Base-by-base conservation (phyloP, 495 filamentous ascomycete species). In the Aspergillus wentii region DNA sequence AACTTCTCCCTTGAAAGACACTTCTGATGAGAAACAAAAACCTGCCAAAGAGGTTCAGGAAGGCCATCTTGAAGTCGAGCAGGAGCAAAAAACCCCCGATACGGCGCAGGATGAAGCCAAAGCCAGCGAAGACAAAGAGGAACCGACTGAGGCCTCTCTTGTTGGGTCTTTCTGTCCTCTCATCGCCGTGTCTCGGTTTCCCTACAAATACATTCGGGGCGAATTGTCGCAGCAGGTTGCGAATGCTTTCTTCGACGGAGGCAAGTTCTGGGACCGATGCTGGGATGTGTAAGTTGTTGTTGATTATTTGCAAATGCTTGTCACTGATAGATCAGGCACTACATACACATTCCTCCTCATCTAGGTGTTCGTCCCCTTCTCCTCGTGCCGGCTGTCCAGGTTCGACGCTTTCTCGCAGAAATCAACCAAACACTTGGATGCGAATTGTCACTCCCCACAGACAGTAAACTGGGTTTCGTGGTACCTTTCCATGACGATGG, bases 261-360 rank as follows among this genome's bases (percentile, higher is more conserved):
- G 68, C 8, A 74, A 78, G 19, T 71, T 84, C 44, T 78, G 79
- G 45, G 46, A 71, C 2, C 68, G 76, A 2, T 41, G 59, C 25
- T 94, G 86, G 88, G 81, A 88, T 41, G 44, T 92, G 86, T 94
- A 66, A 75, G 82, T 76, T 8, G 17, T 26, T 30, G 1, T 29
- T 26, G 4, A 18, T 16, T 1, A 21, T 13, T 26, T 25, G 15
- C 19, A 14, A 30, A 17, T 33, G 22, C 26, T 27, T 17, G 23
- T 11, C 11, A 26, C 20, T 35, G 32, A 17, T 17, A 40, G 14
- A 8, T 31, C 30, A 90, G 86, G 27, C 88, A 83, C 61, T 88
- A 83, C 48, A 56, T 88, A 30, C 64, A 76, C 41, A 64, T 78
- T 16, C 76, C 78, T 1, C 31, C 44, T 10, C 48, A 59, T 5